These are phyloP conservation scores for Coix lacrymajobi DNA, from an alignment of 176 grass and related monocot species.

Conservation along the genomic window DNA sequence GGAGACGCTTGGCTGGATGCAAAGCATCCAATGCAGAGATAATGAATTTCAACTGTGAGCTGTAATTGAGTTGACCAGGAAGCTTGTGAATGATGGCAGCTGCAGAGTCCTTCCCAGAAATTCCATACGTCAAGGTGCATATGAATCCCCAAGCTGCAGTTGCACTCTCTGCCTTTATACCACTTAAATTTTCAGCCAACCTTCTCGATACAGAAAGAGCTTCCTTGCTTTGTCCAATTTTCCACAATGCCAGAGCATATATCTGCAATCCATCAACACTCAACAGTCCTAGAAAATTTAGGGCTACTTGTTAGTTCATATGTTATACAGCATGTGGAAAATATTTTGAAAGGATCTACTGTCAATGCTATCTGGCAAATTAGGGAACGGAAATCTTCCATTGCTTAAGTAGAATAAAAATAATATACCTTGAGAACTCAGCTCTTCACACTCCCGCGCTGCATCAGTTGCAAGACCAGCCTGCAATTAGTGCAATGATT, in stretches of 20 bases:
- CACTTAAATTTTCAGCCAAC: conserved; percentile 60
- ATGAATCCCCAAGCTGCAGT: conserved; percentile 56
- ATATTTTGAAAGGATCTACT: conserved; percentile 13
- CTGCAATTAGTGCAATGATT: conserved; percentile 37
- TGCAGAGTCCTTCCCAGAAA: conserved; percentile 73
- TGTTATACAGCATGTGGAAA: conserved; percentile 5
- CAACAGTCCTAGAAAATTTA: conserved; percentile 60
- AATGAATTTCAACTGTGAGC: conserved; percentile 67
- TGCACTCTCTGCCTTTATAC: conserved; percentile 59
- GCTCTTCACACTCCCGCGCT: conserved; percentile 57
- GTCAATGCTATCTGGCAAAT: not conserved
- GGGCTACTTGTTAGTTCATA: conserved; percentile 22
- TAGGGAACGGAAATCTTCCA: not conserved
- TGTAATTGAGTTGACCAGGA: conserved; percentile 53
- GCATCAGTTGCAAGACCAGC: conserved; percentile 73
- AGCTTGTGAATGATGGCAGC: conserved; percentile 64
- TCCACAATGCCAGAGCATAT: conserved; percentile 94
- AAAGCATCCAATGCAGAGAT: conserved; percentile 83
- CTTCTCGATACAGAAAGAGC: conserved; percentile 65
- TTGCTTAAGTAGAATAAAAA: conserved; percentile 8
- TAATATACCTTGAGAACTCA: conserved; percentile 72
- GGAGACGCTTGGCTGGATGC: conserved; percentile 62
- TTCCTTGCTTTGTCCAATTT: conserved; percentile 54
- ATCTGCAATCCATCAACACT: conserved; percentile 71
- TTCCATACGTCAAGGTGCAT: conserved; percentile 74